Evolutionary conservation across 208 protist genomes (phyloP).

Genomic region (Naegleria lovaniensis): DNA sequence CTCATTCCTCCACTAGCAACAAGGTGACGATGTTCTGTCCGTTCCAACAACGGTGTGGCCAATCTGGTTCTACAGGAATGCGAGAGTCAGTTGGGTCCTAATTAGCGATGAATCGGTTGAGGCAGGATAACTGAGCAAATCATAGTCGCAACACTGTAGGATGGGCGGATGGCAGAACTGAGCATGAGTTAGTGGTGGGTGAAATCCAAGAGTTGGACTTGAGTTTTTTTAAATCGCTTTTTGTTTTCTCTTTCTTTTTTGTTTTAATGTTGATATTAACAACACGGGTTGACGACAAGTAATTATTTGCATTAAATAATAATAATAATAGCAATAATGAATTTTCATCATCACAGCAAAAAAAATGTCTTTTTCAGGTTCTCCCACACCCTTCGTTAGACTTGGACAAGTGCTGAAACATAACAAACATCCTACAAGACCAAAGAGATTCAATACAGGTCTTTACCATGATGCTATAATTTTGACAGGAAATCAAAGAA

Average conservation of each 20-base stretch:
- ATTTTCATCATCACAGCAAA: too few species aligned
- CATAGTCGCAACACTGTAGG: neutral
- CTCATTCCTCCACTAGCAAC: neutral
- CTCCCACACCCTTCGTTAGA: too few species aligned
- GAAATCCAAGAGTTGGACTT: neutral
- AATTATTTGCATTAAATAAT: too few species aligned
- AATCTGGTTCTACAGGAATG: neutral
- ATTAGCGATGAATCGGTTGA: neutral
- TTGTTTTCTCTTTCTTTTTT: too few species aligned
- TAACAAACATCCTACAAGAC: neutral
- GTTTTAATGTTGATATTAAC: too few species aligned
- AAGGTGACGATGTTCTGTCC: neutral
- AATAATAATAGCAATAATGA: too few species aligned
- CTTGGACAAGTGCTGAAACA: neutral
- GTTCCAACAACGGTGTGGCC: neutral
- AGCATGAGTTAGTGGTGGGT: neutral
- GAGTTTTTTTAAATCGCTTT: neutral
- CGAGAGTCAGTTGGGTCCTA: neutral
- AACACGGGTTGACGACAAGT: too few species aligned
- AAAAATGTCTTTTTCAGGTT: too few species aligned
- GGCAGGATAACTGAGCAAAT: neutral
- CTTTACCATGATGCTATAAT: neutral
- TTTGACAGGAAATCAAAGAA: neutral
- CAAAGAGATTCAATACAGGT: neutral
- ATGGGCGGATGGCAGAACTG: neutral